Conservation (phyloP, 345 rosid genomes). For the Lepidium africanum region DNA sequence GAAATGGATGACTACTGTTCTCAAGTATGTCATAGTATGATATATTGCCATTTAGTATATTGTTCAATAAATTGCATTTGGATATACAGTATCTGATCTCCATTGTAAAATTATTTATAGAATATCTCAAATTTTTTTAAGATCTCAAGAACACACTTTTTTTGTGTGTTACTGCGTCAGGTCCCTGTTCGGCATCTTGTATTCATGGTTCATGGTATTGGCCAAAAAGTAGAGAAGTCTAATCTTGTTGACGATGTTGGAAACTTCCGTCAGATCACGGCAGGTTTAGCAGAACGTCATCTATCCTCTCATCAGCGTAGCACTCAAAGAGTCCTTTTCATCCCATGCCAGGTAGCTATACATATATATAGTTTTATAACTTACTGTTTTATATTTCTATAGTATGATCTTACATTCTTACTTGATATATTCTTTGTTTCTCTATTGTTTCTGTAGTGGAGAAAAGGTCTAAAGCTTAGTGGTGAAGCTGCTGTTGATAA, state of each 20-base stretch:
- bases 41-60: neutral
- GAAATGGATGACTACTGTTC: slow-evolving; percentile 96
- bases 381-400: slow-evolving; percentile 1
- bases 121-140: neutral
- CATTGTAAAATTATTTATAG: neutral
- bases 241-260: slow-evolving; percentile 94
- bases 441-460: slow-evolving; percentile 54
- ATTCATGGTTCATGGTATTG: slow-evolving; percentile 98
- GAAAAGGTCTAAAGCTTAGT: slow-evolving; percentile 93
- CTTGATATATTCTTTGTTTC: neutral
- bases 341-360: slow-evolving; percentile 84
- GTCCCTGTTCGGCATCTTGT: slow-evolving; percentile 95
- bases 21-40: slow-evolving; percentile 43
- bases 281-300: slow-evolving; percentile 67
- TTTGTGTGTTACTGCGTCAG: slow-evolving; percentile 43
- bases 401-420: neutral
- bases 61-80: neutral
- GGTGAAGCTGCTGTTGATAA: slow-evolving; percentile 94
- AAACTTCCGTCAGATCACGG: slow-evolving; percentile 78
- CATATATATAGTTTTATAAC: neutral
- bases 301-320: slow-evolving; percentile 62
- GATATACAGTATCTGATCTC: neutral
- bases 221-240: slow-evolving; percentile 96
- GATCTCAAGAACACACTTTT: neutral
- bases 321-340: slow-evolving; percentile 80